A percentile compares a stretch with the other conserved stretches of the same genome.
These are phyloP conservation scores for Globisporangium nodosum DNA, from an alignment of 352 stramenopile species.

Conservation along the genomic window DNA sequence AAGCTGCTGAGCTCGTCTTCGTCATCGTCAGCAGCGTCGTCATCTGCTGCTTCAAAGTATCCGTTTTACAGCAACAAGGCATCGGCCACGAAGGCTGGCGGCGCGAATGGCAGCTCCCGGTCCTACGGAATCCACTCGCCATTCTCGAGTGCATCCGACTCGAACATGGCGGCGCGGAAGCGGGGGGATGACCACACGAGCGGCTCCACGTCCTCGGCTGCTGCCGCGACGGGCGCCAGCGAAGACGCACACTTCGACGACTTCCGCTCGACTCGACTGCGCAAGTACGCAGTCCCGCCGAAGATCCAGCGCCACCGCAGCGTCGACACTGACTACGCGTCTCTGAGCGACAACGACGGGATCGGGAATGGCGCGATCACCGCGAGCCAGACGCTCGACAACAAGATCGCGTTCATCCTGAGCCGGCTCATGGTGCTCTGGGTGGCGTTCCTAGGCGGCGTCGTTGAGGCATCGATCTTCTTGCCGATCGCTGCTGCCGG, in stretches of 20 bases:
- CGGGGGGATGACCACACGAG: slow-evolving; percentile 7
- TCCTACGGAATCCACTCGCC: slow-evolving; percentile 5
- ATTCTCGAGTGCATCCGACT: slow-evolving; percentile 4
- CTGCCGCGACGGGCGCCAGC: background rate
- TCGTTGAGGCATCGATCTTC: slow-evolving; percentile 39
- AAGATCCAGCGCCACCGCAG: slow-evolving; percentile 8
- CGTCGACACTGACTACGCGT: background rate
- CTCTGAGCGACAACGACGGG: background rate
- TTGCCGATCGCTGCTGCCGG: slow-evolving; percentile 49
- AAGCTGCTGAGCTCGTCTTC: slow-evolving; percentile 2
- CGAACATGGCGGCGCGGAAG: slow-evolving; percentile 5
- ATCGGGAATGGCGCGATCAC: background rate
- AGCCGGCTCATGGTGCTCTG: slow-evolving; percentile 24
- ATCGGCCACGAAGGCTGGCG: background rate
- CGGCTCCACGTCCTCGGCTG: slow-evolving; percentile 2
- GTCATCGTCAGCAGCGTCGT: background rate
- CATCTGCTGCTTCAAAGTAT: slow-evolving; percentile 5
- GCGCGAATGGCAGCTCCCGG: background rate
- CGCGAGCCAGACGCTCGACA: slow-evolving; percentile 13
- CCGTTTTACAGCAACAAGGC: slow-evolving; percentile 7
- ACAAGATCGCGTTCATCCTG: slow-evolving; percentile 11
- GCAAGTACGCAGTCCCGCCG: slow-evolving; percentile 10
- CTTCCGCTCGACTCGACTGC: slow-evolving; percentile 9
- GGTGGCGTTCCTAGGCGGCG: slow-evolving; percentile 27
- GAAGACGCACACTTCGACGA: slow-evolving; percentile 2